Base-by-base conservation (phyloP, 345 rosid species). In the Streptanthus diversifolius region DNA sequence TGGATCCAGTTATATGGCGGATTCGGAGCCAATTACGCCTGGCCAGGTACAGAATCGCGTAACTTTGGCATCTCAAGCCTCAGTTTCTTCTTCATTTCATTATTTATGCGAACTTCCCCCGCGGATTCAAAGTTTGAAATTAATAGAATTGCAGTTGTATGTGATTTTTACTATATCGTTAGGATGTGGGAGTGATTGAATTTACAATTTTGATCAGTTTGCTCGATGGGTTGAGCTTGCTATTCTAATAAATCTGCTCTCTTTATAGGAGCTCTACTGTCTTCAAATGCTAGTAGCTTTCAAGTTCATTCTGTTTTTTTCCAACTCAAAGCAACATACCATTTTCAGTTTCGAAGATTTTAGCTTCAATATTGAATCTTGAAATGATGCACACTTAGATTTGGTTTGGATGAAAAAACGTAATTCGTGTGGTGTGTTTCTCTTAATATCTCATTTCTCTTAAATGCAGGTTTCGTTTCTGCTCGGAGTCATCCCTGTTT, bases 391-490 rank as follows among this genome's bases (percentile, higher is more conserved):
- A 27, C 10, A n/a, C 30, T 47, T 39, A 55, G 45, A 49, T 64
- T 33, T 43, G 43, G 45, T 72, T 47, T 37, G 33, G 68, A 47
- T 33, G 30, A 27, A 1, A 14, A 7, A 40, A 3, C 8, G 11
- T 15, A 9, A 13, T 10, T 24, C 32, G 5, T 33, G 27, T 8
- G 18, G 15, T 14, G 35, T 48, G 35, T 61, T 3, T 41, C 29
- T 62, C 11, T 37, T 52, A 15, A 39, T 11, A 14, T 13, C 3
- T 14, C 36, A 5, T 78, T 66, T 39, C 75, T 37, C 44, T 65
- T 52, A 61, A 12, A 66, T 63, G 25, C 88, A 91, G 99, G 89
- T 95, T 61, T 88, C 96, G 60, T 95, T 91, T 84, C 71, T 95
- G 70, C 86, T 95, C 0, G 98, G 97, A 55, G 77, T 95, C 63